These are phyloP conservation scores for Rhododendron vialii DNA, from an alignment of 148 eudicot species.

Conservation along the genomic window DNA sequence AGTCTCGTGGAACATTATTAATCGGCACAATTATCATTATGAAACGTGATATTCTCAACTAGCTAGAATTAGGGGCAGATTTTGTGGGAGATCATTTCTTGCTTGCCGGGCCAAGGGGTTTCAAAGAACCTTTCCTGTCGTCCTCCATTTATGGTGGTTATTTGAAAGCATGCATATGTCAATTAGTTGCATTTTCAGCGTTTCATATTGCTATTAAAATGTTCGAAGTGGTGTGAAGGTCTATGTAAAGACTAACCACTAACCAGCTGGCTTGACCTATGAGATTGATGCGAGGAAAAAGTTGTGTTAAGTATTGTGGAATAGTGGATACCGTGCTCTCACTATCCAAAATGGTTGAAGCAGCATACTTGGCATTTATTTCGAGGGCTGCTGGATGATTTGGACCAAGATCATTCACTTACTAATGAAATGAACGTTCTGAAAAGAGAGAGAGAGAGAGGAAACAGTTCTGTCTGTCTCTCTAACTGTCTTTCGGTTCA, in stretches of 20 bases:
- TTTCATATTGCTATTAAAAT: neutral
- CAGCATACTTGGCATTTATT: neutral
- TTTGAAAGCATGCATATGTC: neutral
- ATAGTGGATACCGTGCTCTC: neutral
- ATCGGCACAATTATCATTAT: neutral
- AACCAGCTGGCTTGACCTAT: neutral
- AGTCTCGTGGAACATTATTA: neutral
- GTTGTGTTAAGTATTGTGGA: no score
- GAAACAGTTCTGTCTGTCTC: neutral
- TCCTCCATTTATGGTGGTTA: neutral
- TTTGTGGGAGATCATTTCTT: neutral
- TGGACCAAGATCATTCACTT: neutral
- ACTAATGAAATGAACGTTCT: neutral
- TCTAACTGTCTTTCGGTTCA: neutral
- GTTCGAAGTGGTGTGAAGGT: neutral
- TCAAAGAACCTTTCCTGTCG: neutral
- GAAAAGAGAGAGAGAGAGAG: neutral
- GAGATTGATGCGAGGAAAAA: neutral
- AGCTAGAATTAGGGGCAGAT: neutral
- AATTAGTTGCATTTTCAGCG: neutral
- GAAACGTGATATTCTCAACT: neutral
- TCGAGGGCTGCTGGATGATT: neutral
- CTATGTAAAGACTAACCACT: neutral
- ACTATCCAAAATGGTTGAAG: neutral
- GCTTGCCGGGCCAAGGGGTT: neutral